Conservation (phyloP, 2,329 filamentous ascomycete species). For the Thielaviopsis ethacetica region DNA sequence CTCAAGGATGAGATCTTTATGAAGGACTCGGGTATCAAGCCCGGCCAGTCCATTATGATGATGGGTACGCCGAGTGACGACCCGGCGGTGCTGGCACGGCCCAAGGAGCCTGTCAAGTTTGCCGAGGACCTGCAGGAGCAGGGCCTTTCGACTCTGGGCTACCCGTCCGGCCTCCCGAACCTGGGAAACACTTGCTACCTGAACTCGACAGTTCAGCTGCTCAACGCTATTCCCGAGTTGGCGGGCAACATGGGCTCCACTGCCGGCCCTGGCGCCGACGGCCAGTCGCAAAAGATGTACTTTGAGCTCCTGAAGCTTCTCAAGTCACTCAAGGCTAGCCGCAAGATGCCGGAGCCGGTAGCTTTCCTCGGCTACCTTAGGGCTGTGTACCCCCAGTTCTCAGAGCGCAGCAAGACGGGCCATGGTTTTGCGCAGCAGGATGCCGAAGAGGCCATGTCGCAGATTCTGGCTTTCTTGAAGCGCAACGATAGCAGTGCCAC, state of each 20-base stretch:
- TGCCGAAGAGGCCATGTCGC: conserved; percentile 95
- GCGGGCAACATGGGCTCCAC: conserved; percentile 53
- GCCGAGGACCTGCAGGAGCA: conserved; percentile 96
- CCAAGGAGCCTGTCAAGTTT: conserved; percentile 72
- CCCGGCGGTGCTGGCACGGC: conserved; percentile 43
- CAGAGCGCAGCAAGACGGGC: conserved; percentile 68
- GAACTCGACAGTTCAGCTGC: conserved; percentile 88
- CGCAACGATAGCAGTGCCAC: background rate
- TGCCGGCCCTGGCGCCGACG: conserved; percentile 40
- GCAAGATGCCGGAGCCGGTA: conserved; percentile 62
- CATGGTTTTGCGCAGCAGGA: conserved; percentile 92
- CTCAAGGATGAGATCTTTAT: conserved; percentile 91
- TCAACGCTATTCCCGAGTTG: conserved; percentile 79
- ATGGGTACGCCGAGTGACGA: conserved; percentile 73
- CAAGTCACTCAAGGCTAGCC: conserved; percentile 65
- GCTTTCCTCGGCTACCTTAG: conserved; percentile 71
- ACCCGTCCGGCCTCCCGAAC: conserved; percentile 76
- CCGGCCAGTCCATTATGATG: conserved; percentile 84
- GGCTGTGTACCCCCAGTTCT: conserved; percentile 75
- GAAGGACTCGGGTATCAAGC: conserved; percentile 67
- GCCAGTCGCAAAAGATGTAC: conserved; percentile 6
- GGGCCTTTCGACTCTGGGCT: conserved; percentile 69
- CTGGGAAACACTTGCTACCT: conserved; percentile 97
- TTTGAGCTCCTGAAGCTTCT: conserved; percentile 34
- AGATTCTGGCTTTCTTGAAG: conserved; percentile 72